Percentiles rank a stretch among this genome's conserved stretches.
These are phyloP conservation scores for Pseudogymnoascus sp. DNA, from an alignment of 2,329 filamentous ascomycete genomes.

Conservation along the genomic window DNA sequence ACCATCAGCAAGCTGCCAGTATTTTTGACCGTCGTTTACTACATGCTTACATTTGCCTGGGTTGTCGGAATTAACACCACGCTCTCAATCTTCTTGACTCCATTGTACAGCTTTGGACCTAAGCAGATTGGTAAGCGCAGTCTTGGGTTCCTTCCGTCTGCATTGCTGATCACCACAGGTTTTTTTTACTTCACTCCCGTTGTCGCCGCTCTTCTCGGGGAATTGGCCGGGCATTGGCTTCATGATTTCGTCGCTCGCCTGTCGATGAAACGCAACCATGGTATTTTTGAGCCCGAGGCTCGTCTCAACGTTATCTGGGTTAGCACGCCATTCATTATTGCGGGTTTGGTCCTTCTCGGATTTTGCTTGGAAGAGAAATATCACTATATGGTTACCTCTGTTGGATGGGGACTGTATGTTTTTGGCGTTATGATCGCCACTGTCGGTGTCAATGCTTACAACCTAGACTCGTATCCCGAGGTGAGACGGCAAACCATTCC, in stretches of 20 bases:
- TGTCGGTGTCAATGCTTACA: conserved; percentile 44
- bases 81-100: conserved; percentile 43
- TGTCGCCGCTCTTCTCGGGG: conserved; percentile 46
- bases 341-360: conserved; percentile 45
- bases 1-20: conserved; percentile 36
- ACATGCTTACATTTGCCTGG: conserved; percentile 40
- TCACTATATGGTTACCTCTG: conserved; percentile 44
- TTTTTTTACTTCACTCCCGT: conserved; percentile 54
- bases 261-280: conserved; percentile 40
- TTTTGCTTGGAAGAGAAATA: conserved; percentile 42
- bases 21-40: conserved; percentile 32
- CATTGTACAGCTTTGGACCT: conserved; percentile 43
- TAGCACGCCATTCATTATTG: conserved; percentile 41
- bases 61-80: conserved; percentile 51
- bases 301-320: conserved; percentile 43
- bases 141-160: background rate
- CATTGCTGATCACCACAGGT: conserved; percentile 21
- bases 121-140: conserved; percentile 39
- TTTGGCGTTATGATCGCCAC: conserved; percentile 50
- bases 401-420: conserved; percentile 47
- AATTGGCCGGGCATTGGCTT: conserved; percentile 48
- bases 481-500: conserved; percentile 29
- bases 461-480: conserved; percentile 48
- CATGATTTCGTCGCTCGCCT: conserved; percentile 43
- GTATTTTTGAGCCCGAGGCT: conserved; percentile 50